These are phyloP conservation scores for Pseudocercospora fuligena DNA, from an alignment of 2,329 filamentous ascomycete species.

Conservation along the genomic window DNA sequence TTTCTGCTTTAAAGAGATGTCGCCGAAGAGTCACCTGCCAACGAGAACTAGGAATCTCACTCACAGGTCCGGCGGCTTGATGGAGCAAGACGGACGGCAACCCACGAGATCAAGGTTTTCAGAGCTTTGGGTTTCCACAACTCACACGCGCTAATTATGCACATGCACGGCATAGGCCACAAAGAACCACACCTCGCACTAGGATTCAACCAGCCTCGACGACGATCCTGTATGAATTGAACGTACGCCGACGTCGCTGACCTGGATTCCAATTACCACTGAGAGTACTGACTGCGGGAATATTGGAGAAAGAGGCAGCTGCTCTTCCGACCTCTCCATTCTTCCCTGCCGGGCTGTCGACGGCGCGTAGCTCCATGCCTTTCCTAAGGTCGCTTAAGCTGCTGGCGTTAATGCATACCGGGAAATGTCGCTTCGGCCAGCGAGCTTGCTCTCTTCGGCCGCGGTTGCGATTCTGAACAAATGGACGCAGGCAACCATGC, in stretches of 20 bases:
- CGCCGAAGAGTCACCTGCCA: not conserved
- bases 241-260: not conserved
- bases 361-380: not conserved
- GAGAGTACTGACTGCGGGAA: not conserved
- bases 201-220: not conserved
- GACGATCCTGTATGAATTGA: not conserved
- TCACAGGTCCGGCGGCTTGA: slow-evolving; percentile 1
- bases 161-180: slow-evolving; percentile 1
- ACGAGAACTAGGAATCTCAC: not conserved
- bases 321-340: not conserved
- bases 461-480: not conserved
- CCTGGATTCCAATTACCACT: not conserved
- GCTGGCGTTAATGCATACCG: slow-evolving; percentile 1
- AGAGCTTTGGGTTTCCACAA: not conserved
- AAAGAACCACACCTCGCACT: not conserved
- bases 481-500: not conserved
- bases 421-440: not conserved
- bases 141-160: not conserved
- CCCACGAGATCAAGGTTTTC: not conserved
- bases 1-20: not conserved
- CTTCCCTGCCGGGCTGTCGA: not conserved
- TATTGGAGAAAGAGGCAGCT: not conserved
- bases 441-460: not conserved
- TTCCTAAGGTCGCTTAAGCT: slow-evolving; percentile 3
- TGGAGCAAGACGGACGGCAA: not conserved